Base-by-base conservation (phyloP, 2,329 filamentous ascomycete genomes). In the Xylariaceae sp. region DNA sequence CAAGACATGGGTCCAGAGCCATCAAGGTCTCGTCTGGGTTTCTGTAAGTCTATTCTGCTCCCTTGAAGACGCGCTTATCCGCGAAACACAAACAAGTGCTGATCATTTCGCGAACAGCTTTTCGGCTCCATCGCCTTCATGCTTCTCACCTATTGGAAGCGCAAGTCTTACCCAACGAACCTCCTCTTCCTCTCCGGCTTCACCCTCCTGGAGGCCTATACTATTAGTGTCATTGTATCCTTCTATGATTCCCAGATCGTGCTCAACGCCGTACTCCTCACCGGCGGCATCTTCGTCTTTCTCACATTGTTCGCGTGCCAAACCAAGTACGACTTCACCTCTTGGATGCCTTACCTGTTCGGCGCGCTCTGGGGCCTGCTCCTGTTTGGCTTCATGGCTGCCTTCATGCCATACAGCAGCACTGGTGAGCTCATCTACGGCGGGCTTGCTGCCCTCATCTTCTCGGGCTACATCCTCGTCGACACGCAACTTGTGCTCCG, bases 311-410 rank as follows among this genome's bases (percentile, higher is more conserved):
- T 98, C 64, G 93, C 93, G 37, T 95, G 90, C 78, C 93, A 98
- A 73, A 87, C 87, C 51, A 95, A 94, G 65, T 98, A 98, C 63
- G 93, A 98, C 72, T 98, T 98, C 64, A 97, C 91, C 1, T 85
- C 81, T 50, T 98, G 93, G 91, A 87, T 91, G 73, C 91, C 93
- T 15, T 97, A 96, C 63, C 79, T 97, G 3, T 94, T 94, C 58
- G 90, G 90, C 44, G 83, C 76, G 0, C 77, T 98, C 15, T 97
- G 93, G 93, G 84, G 87, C 6, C 69, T 96, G 44, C 76, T 98
- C 49, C 73, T 98, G 31, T 96, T 97, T 61, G 87, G 93, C 38
- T 93, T 98, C 73, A 89, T 97, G 78, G 76, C 84, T 51, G 78
- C 81, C 52, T 97, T 97, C 75, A 84, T 98, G 69, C 90, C 89